Evolutionary conservation across 1,284 basidiomycete species (phyloP).

Genomic region (Trametes versicolor): DNA sequence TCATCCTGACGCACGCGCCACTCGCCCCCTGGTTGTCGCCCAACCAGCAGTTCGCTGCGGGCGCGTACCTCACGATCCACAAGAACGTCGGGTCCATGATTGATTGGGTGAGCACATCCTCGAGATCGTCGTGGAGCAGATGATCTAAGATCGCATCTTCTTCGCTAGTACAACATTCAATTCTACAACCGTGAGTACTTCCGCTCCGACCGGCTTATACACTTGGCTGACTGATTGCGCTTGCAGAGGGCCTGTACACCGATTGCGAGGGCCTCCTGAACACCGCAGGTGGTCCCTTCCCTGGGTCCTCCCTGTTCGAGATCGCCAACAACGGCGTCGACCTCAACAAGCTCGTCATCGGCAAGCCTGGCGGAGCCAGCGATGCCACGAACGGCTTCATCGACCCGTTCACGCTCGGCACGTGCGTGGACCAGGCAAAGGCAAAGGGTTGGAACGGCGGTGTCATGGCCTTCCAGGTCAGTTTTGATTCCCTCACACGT

Average conservation of each 20-base stretch:
- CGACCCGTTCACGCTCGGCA: constrained; percentile 57
- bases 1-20: constrained; percentile 51
- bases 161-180: constrained; percentile 58
- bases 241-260: constrained; percentile 46
- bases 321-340: constrained; percentile 64
- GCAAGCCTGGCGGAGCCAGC: constrained; percentile 58
- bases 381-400: constrained; percentile 66
- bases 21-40: constrained; percentile 67
- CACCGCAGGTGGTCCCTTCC: constrained; percentile 35
- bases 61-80: constrained; percentile 69
- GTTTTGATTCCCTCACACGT: background rate
- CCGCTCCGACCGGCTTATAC: background rate
- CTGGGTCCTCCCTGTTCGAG: constrained; percentile 58
- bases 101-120: constrained; percentile 44
- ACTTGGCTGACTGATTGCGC: background rate
- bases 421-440: constrained; percentile 63
- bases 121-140: background rate
- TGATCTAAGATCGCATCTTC: background rate
- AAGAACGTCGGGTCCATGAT: constrained; percentile 58
- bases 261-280: constrained; percentile 63
- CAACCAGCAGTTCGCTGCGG: constrained; percentile 56
- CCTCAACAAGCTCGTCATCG: constrained; percentile 61
- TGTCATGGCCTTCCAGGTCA: constrained; percentile 20
- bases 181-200: constrained; percentile 66
- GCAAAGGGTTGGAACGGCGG: constrained; percentile 56